Percentiles rank a stretch among this genome's conserved stretches.
These are phyloP conservation scores for Lindgomyces ingoldianus DNA, from an alignment of 495 filamentous ascomycete species.

Conservation along the genomic window DNA sequence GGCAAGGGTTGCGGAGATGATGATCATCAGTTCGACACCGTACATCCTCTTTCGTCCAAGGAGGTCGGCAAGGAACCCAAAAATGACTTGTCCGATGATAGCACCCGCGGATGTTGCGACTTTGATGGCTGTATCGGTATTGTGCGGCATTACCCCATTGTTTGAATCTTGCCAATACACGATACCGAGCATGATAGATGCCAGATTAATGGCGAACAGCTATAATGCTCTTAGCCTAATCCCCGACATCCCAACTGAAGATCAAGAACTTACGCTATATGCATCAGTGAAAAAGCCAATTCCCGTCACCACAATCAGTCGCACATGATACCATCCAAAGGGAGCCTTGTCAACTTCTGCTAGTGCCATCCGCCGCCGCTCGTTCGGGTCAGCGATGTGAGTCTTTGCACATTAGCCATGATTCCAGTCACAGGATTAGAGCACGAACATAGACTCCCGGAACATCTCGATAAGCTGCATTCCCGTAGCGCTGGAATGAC, in stretches of 20 bases:
- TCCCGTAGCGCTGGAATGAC: slow-evolving; percentile 27
- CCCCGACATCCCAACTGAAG: no score
- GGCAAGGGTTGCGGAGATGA: slow-evolving; percentile 80
- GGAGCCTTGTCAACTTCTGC: slow-evolving; percentile 77
- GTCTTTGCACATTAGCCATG: slow-evolving; percentile 39
- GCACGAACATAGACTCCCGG: slow-evolving; percentile 30
- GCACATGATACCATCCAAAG: slow-evolving; percentile 77
- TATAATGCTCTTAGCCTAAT: slow-evolving; percentile 1
- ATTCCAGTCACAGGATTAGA: not conserved
- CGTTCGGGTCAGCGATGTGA: slow-evolving; percentile 69
- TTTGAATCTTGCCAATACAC: slow-evolving; percentile 66
- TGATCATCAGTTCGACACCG: slow-evolving; percentile 82
- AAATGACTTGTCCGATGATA: slow-evolving; percentile 78
- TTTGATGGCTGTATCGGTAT: slow-evolving; percentile 78
- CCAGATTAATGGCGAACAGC: slow-evolving; percentile 70
- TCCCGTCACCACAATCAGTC: slow-evolving; percentile 73
- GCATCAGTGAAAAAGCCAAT: slow-evolving; percentile 84
- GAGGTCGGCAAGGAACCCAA: slow-evolving; percentile 77
- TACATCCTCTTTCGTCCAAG: slow-evolving; percentile 84
- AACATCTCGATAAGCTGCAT: slow-evolving; percentile 37
- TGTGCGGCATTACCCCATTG: slow-evolving; percentile 55
- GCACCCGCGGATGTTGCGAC: slow-evolving; percentile 82
- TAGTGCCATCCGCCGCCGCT: slow-evolving; percentile 71
- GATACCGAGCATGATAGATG: slow-evolving; percentile 63
- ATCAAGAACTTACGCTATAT: slow-evolving; percentile 58